phyloP scores from a whole-genome alignment of 2,329 filamentous ascomycete species.

The Macrophomina tecta region DNA sequence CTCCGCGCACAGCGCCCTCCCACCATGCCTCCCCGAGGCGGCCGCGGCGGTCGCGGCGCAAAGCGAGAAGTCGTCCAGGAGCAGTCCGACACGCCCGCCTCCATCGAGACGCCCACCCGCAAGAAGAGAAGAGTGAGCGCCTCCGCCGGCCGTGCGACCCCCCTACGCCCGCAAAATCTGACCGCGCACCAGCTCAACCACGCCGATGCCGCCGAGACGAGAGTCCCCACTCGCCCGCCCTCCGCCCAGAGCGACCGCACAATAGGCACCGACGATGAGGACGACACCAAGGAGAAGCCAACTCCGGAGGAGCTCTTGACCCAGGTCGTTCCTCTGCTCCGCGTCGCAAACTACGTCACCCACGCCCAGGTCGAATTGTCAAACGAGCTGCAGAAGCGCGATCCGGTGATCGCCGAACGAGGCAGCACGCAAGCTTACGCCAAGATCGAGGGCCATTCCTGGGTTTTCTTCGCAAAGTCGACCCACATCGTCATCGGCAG shows the following conservation, averaged over 20 bases:
- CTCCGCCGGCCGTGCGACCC: not conserved
- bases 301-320: slow-evolving; percentile 36
- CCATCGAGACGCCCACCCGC: slow-evolving; percentile 55
- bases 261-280: slow-evolving; percentile 49
- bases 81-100: slow-evolving; percentile 52
- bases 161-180: not conserved
- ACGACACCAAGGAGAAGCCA: slow-evolving; percentile 45
- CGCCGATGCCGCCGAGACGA: slow-evolving; percentile 35
- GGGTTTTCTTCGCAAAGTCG: slow-evolving; percentile 83
- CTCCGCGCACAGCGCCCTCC: not conserved
- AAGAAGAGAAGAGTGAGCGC: slow-evolving; percentile 53
- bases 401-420: slow-evolving; percentile 47
- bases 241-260: slow-evolving; percentile 45
- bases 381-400: slow-evolving; percentile 52
- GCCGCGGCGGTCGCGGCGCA: slow-evolving; percentile 28
- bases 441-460: slow-evolving; percentile 80
- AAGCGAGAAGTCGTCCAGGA: slow-evolving; percentile 29
- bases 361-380: slow-evolving; percentile 64
- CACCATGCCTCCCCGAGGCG: slow-evolving; percentile 26
- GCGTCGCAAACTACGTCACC: slow-evolving; percentile 55
- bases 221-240: slow-evolving; percentile 41
- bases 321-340: slow-evolving; percentile 49
- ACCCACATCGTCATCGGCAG: slow-evolving; percentile 79
- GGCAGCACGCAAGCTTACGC: slow-evolving; percentile 69
- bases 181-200: slow-evolving; percentile 41